Conservation (phyloP, 345 rosid genomes). For the Bruguiera gymnorhiza region DNA sequence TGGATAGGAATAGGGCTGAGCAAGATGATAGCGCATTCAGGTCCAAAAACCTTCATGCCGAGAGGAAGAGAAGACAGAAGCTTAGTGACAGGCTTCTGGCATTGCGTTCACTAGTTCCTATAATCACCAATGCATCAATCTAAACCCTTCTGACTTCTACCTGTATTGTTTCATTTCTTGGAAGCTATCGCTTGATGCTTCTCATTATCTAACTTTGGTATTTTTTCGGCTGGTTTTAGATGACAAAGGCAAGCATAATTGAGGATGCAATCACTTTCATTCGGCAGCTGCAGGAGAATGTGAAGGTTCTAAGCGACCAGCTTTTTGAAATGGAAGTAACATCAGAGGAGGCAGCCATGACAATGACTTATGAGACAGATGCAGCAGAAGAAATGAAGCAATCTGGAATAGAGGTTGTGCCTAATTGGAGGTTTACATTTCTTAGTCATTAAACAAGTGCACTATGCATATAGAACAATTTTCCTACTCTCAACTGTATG, state of each 20-base stretch:
- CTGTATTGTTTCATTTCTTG: too few relatives aligned
- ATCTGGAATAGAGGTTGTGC: conserved; percentile 49
- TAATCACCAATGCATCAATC: conserved; percentile 62
- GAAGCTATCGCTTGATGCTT: not conserved
- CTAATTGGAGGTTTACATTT: not conserved
- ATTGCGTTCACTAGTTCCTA: conserved; percentile 77
- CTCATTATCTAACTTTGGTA: not conserved
- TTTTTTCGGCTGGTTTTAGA: conserved; percentile 32
- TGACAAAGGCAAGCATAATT: conserved; percentile 77
- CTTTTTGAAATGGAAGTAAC: conserved; percentile 56
- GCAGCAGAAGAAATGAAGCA: conserved; percentile 44
- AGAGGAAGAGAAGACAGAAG: conserved; percentile 76
- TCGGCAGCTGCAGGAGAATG: conserved; percentile 46
- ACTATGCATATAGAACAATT: not conserved
- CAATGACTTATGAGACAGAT: conserved; percentile 17
- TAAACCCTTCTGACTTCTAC: not conserved
- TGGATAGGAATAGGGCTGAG: conserved; percentile 22
- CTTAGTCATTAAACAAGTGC: not conserved
- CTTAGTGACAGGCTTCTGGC: conserved; percentile 65
- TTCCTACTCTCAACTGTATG: too few relatives aligned
- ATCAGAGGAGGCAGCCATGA: conserved; percentile 26
- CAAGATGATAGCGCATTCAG: conserved; percentile 38
- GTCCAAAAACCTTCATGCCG: conserved; percentile 75
- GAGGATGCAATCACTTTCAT: conserved; percentile 87
- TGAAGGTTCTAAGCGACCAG: conserved; percentile 43